A percentile compares a stretch with the other conserved stretches of the same genome.
phyloP scores from a whole-genome alignment of 148 eudicot genomes.

The Spergularia marina region DNA sequence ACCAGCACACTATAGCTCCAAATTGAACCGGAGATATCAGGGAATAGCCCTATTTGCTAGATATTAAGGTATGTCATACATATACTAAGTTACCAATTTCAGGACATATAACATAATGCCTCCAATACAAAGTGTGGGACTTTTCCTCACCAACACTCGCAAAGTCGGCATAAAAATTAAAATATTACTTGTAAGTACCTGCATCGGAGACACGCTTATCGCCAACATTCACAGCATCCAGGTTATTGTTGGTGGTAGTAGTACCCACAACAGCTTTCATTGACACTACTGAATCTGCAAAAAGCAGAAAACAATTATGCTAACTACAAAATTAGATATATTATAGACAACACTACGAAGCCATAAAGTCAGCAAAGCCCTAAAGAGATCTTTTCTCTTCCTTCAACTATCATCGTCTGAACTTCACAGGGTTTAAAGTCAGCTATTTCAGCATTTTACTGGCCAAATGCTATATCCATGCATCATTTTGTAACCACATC shows the following conservation, averaged over 20 bases:
- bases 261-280: conserved; percentile 9
- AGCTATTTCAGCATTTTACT: neutral
- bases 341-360: neutral
- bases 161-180: neutral
- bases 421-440: neutral
- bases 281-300: neutral
- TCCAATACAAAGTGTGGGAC: neutral
- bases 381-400: neutral
- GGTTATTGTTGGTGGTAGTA: neutral
- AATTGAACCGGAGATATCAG: too few species aligned
- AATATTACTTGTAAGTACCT: conserved; percentile 11
- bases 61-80: neutral
- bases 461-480: neutral
- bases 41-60: neutral
- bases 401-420: neutral
- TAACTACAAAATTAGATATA: neutral
- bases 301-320: neutral
- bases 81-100: neutral
- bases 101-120: neutral
- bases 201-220: neutral
- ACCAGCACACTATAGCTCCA: too few species aligned
- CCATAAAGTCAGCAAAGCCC: neutral
- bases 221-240: neutral
- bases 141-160: neutral
- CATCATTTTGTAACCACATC: neutral